Percentiles rank a stretch among this genome's conserved stretches.
These are phyloP conservation scores for Porogramme epimiltina DNA, from an alignment of 1,284 basidiomycete genomes.

Conservation along the genomic window DNA sequence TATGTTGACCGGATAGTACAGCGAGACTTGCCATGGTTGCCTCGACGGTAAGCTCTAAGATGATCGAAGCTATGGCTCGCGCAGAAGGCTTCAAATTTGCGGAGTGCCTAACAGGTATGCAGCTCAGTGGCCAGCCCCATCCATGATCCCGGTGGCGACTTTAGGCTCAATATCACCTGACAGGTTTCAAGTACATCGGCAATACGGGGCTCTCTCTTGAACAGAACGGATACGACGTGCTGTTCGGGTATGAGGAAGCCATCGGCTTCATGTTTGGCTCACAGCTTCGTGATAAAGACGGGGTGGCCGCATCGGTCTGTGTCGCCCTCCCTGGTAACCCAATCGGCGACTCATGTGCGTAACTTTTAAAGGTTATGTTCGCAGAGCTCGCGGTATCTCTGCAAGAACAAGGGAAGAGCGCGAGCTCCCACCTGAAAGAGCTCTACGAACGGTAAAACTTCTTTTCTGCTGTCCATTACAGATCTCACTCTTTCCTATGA, in stretches of 20 bases:
- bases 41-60: constrained; percentile 86
- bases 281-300: constrained; percentile 82
- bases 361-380: constrained; percentile 65
- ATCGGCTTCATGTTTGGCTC: constrained; percentile 86
- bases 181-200: constrained; percentile 85
- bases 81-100: constrained; percentile 79
- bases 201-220: constrained; percentile 74
- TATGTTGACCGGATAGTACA: constrained; percentile 20
- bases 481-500: constrained; percentile 24
- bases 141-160: background rate
- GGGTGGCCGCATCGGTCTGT: constrained; percentile 72
- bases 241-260: constrained; percentile 87
- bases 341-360: background rate
- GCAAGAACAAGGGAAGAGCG: constrained; percentile 51
- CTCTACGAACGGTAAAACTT: constrained; percentile 70
- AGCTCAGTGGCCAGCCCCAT: too few species aligned
- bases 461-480: constrained; percentile 38
- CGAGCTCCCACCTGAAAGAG: constrained; percentile 57
- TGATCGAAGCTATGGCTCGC: constrained; percentile 76
- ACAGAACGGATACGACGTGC: constrained; percentile 67
- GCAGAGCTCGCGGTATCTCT: constrained; percentile 63
- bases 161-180: background rate
- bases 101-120: constrained; percentile 79
- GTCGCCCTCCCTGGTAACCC: too few species aligned
- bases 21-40: constrained; percentile 81